These are phyloP conservation scores for Stemphylium vesicarium DNA, from an alignment of 2,329 filamentous ascomycete species.

Conservation along the genomic window DNA sequence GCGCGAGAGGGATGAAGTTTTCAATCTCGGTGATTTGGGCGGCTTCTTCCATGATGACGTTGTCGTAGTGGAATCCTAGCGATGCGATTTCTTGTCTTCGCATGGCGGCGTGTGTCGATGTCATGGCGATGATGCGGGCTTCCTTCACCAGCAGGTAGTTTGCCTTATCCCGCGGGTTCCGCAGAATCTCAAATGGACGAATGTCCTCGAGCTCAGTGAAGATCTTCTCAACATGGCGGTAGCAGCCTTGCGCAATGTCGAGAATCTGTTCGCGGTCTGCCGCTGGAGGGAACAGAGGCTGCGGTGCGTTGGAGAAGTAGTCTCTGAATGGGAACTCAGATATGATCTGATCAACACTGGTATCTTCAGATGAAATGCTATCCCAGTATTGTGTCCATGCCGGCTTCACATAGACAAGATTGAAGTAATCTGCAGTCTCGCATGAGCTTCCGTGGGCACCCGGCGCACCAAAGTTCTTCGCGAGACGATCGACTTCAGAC, in stretches of 20 bases:
- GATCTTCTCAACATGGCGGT: slow-evolving; percentile 85
- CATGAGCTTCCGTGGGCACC: slow-evolving; percentile 96
- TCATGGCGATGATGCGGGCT: slow-evolving; percentile 98
- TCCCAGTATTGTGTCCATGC: slow-evolving; percentile 87
- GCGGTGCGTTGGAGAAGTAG: slow-evolving; percentile 87
- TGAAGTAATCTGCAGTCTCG: slow-evolving; percentile 97
- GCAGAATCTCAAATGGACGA: slow-evolving; percentile 90
- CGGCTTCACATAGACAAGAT: slow-evolving; percentile 87
- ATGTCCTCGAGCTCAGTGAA: slow-evolving; percentile 94
- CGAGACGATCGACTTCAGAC: slow-evolving; percentile 83
- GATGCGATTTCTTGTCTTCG: slow-evolving; percentile 85
- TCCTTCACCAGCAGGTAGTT: slow-evolving; percentile 96
- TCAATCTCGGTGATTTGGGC: slow-evolving; percentile 98
- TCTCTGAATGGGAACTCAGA: slow-evolving; percentile 82
- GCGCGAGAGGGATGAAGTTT: slow-evolving; percentile 91
- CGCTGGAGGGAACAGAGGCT: slow-evolving; percentile 77
- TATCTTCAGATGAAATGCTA: slow-evolving; percentile 62
- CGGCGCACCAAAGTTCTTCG: slow-evolving; percentile 81
- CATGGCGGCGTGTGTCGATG: slow-evolving; percentile 96
- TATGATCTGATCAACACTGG: slow-evolving; percentile 67
- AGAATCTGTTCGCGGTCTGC: slow-evolving; percentile 70
- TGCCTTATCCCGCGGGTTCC: slow-evolving; percentile 86
- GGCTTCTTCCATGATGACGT: slow-evolving; percentile 97
- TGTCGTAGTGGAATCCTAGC: slow-evolving; percentile 97
- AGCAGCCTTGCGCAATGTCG: slow-evolving; percentile 82